Conservation (phyloP, 768 basidiomycete species). For the Rhodosporidiobolus odoratus region DNA sequence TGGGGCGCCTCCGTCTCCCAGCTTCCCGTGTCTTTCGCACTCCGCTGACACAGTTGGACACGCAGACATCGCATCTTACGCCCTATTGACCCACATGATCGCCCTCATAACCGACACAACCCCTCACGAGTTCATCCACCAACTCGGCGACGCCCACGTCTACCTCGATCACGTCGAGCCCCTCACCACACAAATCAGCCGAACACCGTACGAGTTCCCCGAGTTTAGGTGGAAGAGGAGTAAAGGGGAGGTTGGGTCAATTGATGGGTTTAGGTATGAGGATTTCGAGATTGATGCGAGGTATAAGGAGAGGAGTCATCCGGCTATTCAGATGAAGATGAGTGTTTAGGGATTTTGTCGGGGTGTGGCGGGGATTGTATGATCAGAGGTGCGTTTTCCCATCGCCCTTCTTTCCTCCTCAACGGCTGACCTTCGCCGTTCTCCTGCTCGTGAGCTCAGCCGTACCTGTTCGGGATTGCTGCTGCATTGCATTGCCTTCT, state of each 20-base stretch:
- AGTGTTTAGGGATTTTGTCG: slow-evolving; percentile 20
- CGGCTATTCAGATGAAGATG: slow-evolving; percentile 91
- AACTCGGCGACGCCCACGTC: slow-evolving; percentile 96
- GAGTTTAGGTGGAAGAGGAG: slow-evolving; percentile 67
- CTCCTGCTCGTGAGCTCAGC: no score
- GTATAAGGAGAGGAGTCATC: slow-evolving; percentile 64
- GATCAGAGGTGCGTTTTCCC: neutral
- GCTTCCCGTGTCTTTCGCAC: no score
- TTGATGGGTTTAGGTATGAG: slow-evolving; percentile 73
- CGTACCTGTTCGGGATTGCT: no score
- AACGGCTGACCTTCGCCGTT: neutral
- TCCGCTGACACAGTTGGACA: slow-evolving; percentile 69
- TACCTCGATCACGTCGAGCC: slow-evolving; percentile 87
- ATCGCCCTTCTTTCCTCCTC: neutral
- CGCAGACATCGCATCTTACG: slow-evolving; percentile 97
- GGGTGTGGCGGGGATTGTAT: neutral
- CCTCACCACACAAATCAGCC: slow-evolving; percentile 70
- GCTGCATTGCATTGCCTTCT: no score
- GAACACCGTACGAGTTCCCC: slow-evolving; percentile 77
- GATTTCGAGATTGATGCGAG: slow-evolving; percentile 75
- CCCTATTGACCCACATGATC: slow-evolving; percentile 94
- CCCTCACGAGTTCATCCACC: slow-evolving; percentile 84
- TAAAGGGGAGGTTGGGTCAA: slow-evolving; percentile 49
- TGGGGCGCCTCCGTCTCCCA: slow-evolving; percentile 47
- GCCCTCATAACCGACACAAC: slow-evolving; percentile 83